Conservation (phyloP, 129 eudicot genomes). For the carrot (Daucus carota) region DNA sequence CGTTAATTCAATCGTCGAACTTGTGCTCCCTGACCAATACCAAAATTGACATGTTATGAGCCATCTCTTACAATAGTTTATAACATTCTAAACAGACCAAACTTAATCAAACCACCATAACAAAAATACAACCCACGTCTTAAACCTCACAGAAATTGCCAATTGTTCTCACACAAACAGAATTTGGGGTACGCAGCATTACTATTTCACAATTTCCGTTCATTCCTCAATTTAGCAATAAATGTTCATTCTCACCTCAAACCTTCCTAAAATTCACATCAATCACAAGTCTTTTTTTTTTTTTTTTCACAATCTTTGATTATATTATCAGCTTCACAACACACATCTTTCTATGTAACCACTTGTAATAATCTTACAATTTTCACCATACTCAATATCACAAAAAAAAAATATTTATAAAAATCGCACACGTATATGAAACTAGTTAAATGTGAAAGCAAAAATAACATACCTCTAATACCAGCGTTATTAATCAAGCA, state of each 20-base stretch:
- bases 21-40: not conserved
- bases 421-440: not conserved
- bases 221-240: not conserved
- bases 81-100: not conserved
- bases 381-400: too few relatives aligned
- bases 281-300: too few relatives aligned
- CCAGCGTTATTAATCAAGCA: slow-evolving; percentile 13
- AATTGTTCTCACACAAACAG: too few relatives aligned
- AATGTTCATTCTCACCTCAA: not conserved
- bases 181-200: too few relatives aligned
- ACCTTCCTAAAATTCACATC: too few relatives aligned
- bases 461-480: not conserved
- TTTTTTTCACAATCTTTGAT: too few relatives aligned
- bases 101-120: not conserved
- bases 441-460: not conserved
- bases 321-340: too few relatives aligned
- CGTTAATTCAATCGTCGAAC: slow-evolving; percentile 8
- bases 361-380: too few relatives aligned
- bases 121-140: not conserved
- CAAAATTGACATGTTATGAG: not conserved
- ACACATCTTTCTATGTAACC: too few relatives aligned
- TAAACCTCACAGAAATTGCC: not conserved
- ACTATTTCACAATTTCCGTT: too few relatives aligned
- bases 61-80: not conserved
- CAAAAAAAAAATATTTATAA: too few relatives aligned